Evolutionary conservation across 495 filamentous ascomycete genomes (phyloP), one percentile per base, ranked within the genome.

Genomic region (Penicillium dipodomyicola): DNA sequence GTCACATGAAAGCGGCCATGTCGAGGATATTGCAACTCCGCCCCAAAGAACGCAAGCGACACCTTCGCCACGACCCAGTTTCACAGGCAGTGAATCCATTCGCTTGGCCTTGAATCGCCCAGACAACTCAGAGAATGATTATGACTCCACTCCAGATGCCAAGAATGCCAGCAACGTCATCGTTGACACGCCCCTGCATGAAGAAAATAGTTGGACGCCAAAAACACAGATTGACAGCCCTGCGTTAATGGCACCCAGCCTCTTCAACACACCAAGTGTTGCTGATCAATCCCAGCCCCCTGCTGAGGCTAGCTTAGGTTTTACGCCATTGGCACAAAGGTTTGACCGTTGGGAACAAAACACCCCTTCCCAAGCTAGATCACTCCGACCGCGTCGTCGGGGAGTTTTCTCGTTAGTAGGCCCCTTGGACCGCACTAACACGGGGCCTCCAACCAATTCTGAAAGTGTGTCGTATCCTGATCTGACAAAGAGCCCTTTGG

Each of bases 271-370:
- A 2, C 67, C 67, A 1, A 47, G 48, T 23, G 22, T 42, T 22
- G 29, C n/a, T 42, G 55, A 59, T 47, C 33, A 71, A 60, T 64
- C 49, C 45, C 65, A 56, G 58, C 54, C 65, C 54, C 52, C 63
- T 52, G 63, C 60, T 41, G 68, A 68, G 54, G 44, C 65, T 51
- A 43, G 63, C 33, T 53, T 83, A 37, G 82, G 81, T 15, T 85
- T 89, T 46, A 87, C 85, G 3, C 81, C 85, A 12, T 67, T 90
- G 17, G 82, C 84, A 20, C 67, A 77, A 8, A 80, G 86, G 56
- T 67, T 90, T 7, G 79, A 72, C 54, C 69, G 75, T 5, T 89
- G 88, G 86, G 77, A 78, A 53, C 77, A 84, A 43, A 75, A 62
- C 39, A 80, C 76, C 35, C 74, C 81, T 3, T 67, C 71, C 6